Percentiles rank a stretch among this genome's conserved stretches.
Evolutionary conservation across 2,329 filamentous ascomycete species (phyloP).

Genomic region (Helotiales sp.): DNA sequence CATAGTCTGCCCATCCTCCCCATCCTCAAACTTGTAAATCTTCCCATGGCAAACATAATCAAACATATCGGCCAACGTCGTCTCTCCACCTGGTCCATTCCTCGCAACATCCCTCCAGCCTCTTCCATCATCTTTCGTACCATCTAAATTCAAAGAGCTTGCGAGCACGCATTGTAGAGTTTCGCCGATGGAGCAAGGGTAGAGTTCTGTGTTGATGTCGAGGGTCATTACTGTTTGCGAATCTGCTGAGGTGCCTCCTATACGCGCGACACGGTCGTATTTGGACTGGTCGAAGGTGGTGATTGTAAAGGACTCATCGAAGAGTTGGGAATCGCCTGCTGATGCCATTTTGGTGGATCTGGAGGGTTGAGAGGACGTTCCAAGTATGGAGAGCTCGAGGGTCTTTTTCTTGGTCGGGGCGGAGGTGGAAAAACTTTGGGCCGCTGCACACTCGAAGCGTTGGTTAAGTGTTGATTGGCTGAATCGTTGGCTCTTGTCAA

Average conservation of each 20-base stretch:
- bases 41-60: conserved; percentile 89
- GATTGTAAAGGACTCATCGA: conserved; percentile 88
- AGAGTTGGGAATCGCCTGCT: conserved; percentile 86
- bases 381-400: background rate
- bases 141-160: conserved; percentile 83
- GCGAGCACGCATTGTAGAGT: conserved; percentile 79
- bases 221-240: conserved; percentile 75
- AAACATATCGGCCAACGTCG: conserved; percentile 73
- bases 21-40: conserved; percentile 86
- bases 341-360: conserved; percentile 38
- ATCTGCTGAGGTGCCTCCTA: conserved; percentile 75
- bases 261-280: conserved; percentile 92
- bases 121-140: conserved; percentile 71
- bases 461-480: too few species aligned
- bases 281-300: conserved; percentile 78
- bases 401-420: background rate
- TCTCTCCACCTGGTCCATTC: conserved; percentile 50
- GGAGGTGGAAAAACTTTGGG: too few species aligned
- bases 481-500: too few species aligned
- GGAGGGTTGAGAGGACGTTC: background rate
- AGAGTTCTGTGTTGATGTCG: conserved; percentile 93
- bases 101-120: conserved; percentile 79
- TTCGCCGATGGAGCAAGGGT: conserved; percentile 73
- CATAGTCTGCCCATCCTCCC: conserved; percentile 78
- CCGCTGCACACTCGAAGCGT: too few species aligned